Conservation (phyloP, 306 rosid species). For the Cercis canadensis region DNA sequence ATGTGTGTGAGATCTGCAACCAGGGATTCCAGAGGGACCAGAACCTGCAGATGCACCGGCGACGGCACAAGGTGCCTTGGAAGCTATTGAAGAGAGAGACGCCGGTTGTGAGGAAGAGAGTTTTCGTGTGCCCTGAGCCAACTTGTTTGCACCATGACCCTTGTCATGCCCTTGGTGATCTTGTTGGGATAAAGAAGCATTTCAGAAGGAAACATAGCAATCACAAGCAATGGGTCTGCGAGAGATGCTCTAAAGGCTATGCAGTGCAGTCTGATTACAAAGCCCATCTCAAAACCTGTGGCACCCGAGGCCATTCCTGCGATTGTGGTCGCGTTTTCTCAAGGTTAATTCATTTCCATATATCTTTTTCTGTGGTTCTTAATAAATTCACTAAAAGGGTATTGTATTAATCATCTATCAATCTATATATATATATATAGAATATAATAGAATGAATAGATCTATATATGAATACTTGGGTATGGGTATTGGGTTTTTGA, state of each 20-base stretch:
- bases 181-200: conserved; percentile 95
- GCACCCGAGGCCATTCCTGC: conserved; percentile 96
- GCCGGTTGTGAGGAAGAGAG: conserved; percentile 81
- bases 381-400: conserved; percentile 12
- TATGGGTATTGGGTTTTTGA: conserved; percentile 16
- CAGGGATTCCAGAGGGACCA: conserved; percentile 99
- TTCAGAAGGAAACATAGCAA: conserved; percentile 92
- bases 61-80: conserved; percentile 98
- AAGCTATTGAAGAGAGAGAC: conserved; percentile 92
- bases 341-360: conserved; percentile 43
- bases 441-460: background rate
- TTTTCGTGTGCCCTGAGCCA: conserved; percentile 96
- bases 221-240: conserved; percentile 97
- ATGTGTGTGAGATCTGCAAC: conserved; percentile 99
- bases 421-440: background rate
- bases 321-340: conserved; percentile 98
- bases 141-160: conserved; percentile 96
- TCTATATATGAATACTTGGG: conserved; percentile 29
- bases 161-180: conserved; percentile 95
- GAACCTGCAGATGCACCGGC: conserved; percentile 97
- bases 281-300: conserved; percentile 98
- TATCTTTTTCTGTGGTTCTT: conserved; percentile 1
- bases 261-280: conserved; percentile 98
- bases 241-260: conserved; percentile 84
- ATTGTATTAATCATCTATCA: background rate